Evolutionary conservation across 2,329 filamentous ascomycete genomes (phyloP).

Genomic region (Calonectria multiphialidica): DNA sequence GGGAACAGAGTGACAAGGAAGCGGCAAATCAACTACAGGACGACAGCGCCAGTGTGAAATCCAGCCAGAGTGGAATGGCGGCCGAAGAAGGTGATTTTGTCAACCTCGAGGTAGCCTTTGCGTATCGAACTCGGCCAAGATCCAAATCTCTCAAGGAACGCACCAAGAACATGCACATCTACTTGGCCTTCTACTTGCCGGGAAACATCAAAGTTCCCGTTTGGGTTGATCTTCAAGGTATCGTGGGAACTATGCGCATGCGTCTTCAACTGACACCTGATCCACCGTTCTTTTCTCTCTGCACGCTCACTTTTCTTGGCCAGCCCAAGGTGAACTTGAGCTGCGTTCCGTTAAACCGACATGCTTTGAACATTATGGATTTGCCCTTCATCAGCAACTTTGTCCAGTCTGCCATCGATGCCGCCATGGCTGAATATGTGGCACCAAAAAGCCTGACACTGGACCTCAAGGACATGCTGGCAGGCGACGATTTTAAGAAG

Average conservation of each 20-base stretch:
- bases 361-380: slow-evolving; percentile 80
- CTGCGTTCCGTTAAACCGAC: slow-evolving; percentile 77
- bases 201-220: slow-evolving; percentile 69
- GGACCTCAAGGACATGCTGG: slow-evolving; percentile 81
- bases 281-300: slow-evolving; percentile 82
- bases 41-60: slow-evolving; percentile 50
- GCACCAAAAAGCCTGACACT: slow-evolving; percentile 81
- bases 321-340: slow-evolving; percentile 80
- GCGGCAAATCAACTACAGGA: slow-evolving; percentile 51
- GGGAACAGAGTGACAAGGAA: slow-evolving; percentile 49
- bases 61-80: slow-evolving; percentile 71
- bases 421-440: slow-evolving; percentile 80
- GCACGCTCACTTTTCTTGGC: slow-evolving; percentile 79
- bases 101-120: slow-evolving; percentile 81
- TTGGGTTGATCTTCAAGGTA: slow-evolving; percentile 80
- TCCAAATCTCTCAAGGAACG: slow-evolving; percentile 75
- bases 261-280: slow-evolving; percentile 81
- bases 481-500: slow-evolving; percentile 84
- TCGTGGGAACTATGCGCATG: slow-evolving; percentile 77
- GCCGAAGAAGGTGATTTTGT: slow-evolving; percentile 84
- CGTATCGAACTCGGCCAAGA: slow-evolving; percentile 75
- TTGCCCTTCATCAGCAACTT: slow-evolving; percentile 81
- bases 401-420: slow-evolving; percentile 80
- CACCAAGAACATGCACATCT: slow-evolving; percentile 75
- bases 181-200: slow-evolving; percentile 77